phyloP scores from a whole-genome alignment of 371 early-diverging fungal species.

The Mortierella sp. region DNA sequence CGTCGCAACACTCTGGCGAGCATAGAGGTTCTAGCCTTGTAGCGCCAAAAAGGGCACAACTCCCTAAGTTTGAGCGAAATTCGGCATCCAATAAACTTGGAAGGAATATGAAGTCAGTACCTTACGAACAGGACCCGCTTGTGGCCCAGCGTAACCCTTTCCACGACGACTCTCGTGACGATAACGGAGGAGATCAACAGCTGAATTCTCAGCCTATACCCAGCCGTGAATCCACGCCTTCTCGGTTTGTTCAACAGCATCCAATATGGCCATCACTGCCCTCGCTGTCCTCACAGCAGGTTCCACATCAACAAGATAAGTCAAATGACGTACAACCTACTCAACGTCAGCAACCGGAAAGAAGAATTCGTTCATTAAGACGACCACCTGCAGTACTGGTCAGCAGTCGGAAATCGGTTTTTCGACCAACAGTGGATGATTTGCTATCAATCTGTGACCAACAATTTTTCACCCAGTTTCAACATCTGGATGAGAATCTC shows the following conservation, averaged over 20 bases:
- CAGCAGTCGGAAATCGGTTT: conserved; percentile 21
- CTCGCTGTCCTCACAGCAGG: not conserved
- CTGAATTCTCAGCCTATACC: not conserved
- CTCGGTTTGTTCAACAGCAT: not conserved
- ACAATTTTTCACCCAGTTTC: conserved; percentile 41
- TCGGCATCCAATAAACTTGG: not conserved
- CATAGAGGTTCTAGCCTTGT: not conserved
- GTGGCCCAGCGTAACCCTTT: not conserved
- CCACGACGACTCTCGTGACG: not conserved
- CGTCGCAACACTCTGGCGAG: no score
- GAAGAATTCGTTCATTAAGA: conserved; percentile 26
- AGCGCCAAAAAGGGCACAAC: conserved; percentile 8
- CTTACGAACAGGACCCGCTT: not conserved
- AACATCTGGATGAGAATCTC: not conserved
- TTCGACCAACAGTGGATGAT: conserved; percentile 33
- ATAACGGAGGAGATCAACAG: not conserved
- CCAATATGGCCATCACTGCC: not conserved
- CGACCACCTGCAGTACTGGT: conserved; percentile 35
- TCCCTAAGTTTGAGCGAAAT: conserved; percentile 1
- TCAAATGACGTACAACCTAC: not conserved
- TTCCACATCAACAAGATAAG: not conserved
- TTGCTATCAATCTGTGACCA: conserved; percentile 45
- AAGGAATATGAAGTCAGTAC: no score
- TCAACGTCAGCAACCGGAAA: not conserved
- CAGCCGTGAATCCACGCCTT: not conserved